Evolutionary conservation across 306 rosid genomes (phyloP), one percentile per base, ranked within the genome.

Genomic region (Rubus idaeus): DNA sequence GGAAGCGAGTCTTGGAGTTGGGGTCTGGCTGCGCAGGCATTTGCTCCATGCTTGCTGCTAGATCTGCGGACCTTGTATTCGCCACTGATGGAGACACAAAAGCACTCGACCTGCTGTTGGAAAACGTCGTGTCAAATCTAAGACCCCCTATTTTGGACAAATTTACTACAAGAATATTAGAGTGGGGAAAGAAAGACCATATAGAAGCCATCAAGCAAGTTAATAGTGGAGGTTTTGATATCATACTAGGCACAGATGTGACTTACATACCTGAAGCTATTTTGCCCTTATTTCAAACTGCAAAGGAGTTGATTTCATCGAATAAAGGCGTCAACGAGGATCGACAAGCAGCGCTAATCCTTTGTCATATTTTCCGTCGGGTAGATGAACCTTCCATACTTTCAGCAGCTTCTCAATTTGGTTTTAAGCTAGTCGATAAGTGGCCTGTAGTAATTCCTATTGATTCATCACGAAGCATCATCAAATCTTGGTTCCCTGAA

Each of bases 1-100:
- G 95, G 46, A 92, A 89, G 86, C 86, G 86, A 83, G 96, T 92
- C 35, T 79, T 95, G 81, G 97, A 95, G 81, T 84, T 95, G 76
- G 97, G 98, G 40, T 90, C 91, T 23, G 98, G 98, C 78, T 87
- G 97, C 37, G 88, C 89, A 8, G 97, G 97, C 47, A 87, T 95
- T 71, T 95, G 97, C 87, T 90, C 97, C 0, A 90, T 95, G 99
- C 79, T 89, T 74, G 89, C 96, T 50, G 86, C 85, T 52, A 75
- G 35, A 26, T 78, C 82, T 45, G 92, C 97, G 21, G 88, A 87
- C 71, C 88, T 73, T 26, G 97, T 90, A 12, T 86, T 89, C 14
- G 91, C 96, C 65, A 92, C 99, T 0, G 99, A 95, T 45, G 99
- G 97, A 77, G 99, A 95, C 84, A 58, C 79, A 42, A 79, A 74